Base-by-base conservation (phyloP, 2,329 filamentous ascomycete genomes). In the Trichoderma sp. region DNA sequence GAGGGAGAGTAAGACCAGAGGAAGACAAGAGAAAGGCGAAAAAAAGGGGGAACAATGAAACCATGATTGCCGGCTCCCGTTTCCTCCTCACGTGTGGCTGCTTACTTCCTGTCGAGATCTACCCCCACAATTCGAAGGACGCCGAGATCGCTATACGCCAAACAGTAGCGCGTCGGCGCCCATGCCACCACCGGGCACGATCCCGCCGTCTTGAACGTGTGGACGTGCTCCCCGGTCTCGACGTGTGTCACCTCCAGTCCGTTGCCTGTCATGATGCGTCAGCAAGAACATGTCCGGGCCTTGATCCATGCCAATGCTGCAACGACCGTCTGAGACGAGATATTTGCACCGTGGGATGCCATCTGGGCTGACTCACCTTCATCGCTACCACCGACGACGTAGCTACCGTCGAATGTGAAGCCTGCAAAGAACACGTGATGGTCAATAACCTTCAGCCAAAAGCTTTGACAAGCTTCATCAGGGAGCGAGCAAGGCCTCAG, bases 341-440 rank as follows among this genome's bases (percentile, higher is more conserved):
- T 12, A 10, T 34, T 7, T 34, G 30, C n/a, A 3, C 28, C 19
- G 52, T 21, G 19, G 48, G 24, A n/a, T 19, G 15, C 44, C 12
- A 34, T 19, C 17, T 41, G 3, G 39, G 34, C 52, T 28, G 24
- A 64, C 78, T 73, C 77, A 81, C 86, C 88, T 77, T 92, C 90
- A 63, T 92, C 90, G 65, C 88, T 90, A 21, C 90, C 90, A 10
- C 88, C 90, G 2, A 89, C 86, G 26, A 93, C 78, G 72, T 88
- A 94, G 71, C 85, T 88, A 1, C 91, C 90, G 71, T 93, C 90
- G 76, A 90, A 93, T 17, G 86, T 90, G 74, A 93, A 94, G 72
- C 89, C 88, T 86, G 14, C 41, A 7, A n/a, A 17, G n/a, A 14
- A 14, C 15, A 21, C 50, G 12, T 14, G 5, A 28, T n/a, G 17